Base-by-base conservation (phyloP, 306 rosid species). In the Arachis hypogaea region DNA sequence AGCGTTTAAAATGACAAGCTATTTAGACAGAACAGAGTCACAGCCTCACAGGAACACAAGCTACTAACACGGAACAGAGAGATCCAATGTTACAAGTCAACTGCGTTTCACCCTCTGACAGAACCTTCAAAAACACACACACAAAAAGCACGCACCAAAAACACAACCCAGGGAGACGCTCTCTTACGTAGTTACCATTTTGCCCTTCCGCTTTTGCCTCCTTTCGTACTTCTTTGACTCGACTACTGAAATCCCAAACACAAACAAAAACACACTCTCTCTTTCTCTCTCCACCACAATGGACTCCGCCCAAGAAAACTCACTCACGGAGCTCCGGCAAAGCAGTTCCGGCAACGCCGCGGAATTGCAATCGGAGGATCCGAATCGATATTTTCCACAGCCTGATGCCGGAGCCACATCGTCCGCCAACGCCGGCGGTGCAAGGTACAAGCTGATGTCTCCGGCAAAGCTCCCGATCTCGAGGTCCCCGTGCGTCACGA, bases 401-500 rank as follows among this genome's bases (percentile, higher is more conserved):
- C 75, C 41, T 50, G 59, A 69, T 65, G 7, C 51, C 4, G 52
- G 16, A 50, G 18, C 58, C 58, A 52, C 29, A 52, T 52, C 22
- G 4, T 1, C 57, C 9, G 70, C 41, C 29, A 9, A 30, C 36
- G 45, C 69, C 2, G 74, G 74, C 12, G 84, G 81, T 30, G 99
- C 99, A 0, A 84, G 84, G 84, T 94, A 94, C 89, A 94, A 88
- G 97, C 92, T 86, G 69, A 80, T 92, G 89, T 88, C 97, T 1
- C 99, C 99, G 73, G 93, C 97, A 30, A 92, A 88, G 85, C 99
- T 94, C 22, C 99, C 99, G 90, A 92, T 95, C 99, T 87, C 98
- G 63, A 72, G 99, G 86, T 82, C 93, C 22, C 80, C 93, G 50
- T 86, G 93, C 69, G 84, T 90, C 60, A 88, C 92, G 66, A 87